Conservation (phyloP, 2,329 filamentous ascomycete species). For the Fusarium pseudonygamai region DNA sequence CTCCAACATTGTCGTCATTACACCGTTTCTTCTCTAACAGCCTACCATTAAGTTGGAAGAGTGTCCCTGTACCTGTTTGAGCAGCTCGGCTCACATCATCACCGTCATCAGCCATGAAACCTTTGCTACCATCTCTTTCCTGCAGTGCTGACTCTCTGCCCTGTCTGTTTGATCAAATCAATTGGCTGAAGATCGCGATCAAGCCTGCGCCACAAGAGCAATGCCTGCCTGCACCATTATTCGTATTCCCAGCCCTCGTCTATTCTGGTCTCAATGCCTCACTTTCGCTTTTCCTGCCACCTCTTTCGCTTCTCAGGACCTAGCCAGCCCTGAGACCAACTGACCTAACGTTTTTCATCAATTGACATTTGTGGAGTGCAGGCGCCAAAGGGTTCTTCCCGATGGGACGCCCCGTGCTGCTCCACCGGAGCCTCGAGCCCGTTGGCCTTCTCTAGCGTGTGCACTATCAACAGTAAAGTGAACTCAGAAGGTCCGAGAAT, state of each 20-base stretch:
- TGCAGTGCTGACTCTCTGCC: not conserved
- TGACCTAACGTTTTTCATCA: slow-evolving; percentile 13
- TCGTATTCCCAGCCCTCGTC: slow-evolving; percentile 18
- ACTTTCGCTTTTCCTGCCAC: slow-evolving; percentile 29
- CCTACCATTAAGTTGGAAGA: not conserved
- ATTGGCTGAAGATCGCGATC: slow-evolving; percentile 19
- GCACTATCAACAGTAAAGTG: slow-evolving; percentile 21
- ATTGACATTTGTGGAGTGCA: slow-evolving; percentile 41
- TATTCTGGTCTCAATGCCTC: slow-evolving; percentile 19
- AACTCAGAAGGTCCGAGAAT: slow-evolving; percentile 5
- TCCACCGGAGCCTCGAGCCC: slow-evolving; percentile 36
- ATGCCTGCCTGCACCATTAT: slow-evolving; percentile 4
- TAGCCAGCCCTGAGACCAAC: slow-evolving; percentile 21
- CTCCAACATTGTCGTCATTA: slow-evolving; percentile 25
- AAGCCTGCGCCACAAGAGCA: slow-evolving; percentile 20
- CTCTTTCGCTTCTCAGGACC: slow-evolving; percentile 6
- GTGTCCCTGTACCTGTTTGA: not conserved
- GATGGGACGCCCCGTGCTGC: slow-evolving; percentile 40
- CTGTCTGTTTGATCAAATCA: slow-evolving; percentile 4
- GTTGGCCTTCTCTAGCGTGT: slow-evolving; percentile 28
- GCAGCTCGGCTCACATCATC: slow-evolving; percentile 23
- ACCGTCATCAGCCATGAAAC: slow-evolving; percentile 5
- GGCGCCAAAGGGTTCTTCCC: slow-evolving; percentile 42
- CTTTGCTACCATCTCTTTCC: slow-evolving; percentile 1
- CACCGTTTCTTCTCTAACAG: not conserved